These are phyloP conservation scores for Speleostelium caveatum DNA, from an alignment of 78 protist genomes.

Conservation along the genomic window DNA sequence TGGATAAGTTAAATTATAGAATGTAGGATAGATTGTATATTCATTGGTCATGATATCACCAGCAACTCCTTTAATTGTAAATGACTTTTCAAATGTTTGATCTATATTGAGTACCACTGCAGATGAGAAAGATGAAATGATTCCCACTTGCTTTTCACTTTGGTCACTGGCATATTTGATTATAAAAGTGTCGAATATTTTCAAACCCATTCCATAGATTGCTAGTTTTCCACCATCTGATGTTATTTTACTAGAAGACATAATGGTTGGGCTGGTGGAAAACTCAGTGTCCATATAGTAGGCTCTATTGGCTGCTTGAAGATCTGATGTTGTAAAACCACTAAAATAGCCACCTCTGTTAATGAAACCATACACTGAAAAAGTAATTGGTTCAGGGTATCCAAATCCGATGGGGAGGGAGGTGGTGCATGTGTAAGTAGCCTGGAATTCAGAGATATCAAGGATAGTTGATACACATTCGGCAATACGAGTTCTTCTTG, in stretches of 20 bases:
- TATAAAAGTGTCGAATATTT: not conserved
- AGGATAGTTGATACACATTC: not conserved
- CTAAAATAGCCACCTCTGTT: conserved; percentile 5
- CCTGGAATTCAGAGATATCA: not conserved
- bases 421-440: not conserved
- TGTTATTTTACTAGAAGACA: too few species aligned
- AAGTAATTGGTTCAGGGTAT: not conserved
- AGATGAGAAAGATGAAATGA: not conserved
- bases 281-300: not conserved
- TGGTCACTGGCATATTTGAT: not conserved
- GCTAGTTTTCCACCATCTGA: too few species aligned
- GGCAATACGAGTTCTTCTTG: not conserved
- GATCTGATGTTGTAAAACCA: not conserved
- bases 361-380: conserved; percentile 27
- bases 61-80: not conserved
- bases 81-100: not conserved
- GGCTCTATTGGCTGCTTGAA: not conserved
- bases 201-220: too few species aligned
- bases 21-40: not conserved
- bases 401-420: not conserved
- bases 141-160: not conserved
- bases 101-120: not conserved
- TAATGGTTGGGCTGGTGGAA: too few species aligned
- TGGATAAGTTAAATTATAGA: not conserved
- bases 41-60: not conserved